Evolutionary conservation across 2,329 filamentous ascomycete genomes (phyloP), one percentile per base, ranked within the genome.

Genomic region (Aspergillus udagawae): DNA sequence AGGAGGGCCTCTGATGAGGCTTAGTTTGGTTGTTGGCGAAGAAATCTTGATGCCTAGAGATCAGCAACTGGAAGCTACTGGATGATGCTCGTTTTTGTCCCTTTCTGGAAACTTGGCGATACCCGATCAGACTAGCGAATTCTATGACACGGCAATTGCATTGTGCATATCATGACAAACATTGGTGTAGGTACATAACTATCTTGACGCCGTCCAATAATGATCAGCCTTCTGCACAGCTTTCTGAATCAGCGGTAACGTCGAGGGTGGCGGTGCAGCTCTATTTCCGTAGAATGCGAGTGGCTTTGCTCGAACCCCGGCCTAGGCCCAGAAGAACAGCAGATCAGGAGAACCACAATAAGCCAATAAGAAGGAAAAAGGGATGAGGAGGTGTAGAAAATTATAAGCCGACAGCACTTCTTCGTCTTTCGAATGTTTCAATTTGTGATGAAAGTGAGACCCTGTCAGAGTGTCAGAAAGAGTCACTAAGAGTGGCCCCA

Each of bases 1-100:
- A 86, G 65, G 86, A 90, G 67, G 86, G 83, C 1, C 64, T 78
- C 17, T 78, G 62, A 74, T 47, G 21, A 29, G 27, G 51, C 10
- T 48, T 53, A 52, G 44, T 44, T 32, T 42, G 47, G 48, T 27
- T 29, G 25, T 20, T 27, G 32, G 23, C 42, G 29, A 54, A 54
- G 55, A 59, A 66, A 63, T 61, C 49, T 59, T 60, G 62, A 54
- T 65, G 59, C 57, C 60, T 63, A 59, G 58, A 47, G 42, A 49
- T 25, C 44, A 47, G 23, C 44, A 27, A 21, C 44, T 23, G 20
- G 21, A 47, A 14, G 23, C 44, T 12, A 14, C 42, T 21, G 42
- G n/a, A 20, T 45, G 42, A 23, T 47, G 44, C 44, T 7, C 23
- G 4, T 27, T 47, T 23, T 25, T 47, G 45, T 25, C 10, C 44